Evolutionary conservation across 2,329 filamentous ascomycete species (phyloP).

Genomic region (Taxawa tesnikishii): DNA sequence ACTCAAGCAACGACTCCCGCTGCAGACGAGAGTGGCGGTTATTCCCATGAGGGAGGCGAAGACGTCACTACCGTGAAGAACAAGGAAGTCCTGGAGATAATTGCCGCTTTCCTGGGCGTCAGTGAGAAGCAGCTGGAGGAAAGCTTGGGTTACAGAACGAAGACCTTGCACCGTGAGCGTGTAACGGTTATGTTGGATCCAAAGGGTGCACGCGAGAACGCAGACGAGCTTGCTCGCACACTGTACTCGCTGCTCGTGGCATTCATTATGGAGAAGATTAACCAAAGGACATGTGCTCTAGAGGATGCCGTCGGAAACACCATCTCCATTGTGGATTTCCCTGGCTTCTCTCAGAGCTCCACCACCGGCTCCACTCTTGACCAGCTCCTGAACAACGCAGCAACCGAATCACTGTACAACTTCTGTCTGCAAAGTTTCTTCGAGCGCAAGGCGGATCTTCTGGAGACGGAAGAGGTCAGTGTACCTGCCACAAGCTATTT

Average conservation of each 20-base stretch:
- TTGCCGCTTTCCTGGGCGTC: constrained; percentile 92
- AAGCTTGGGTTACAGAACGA: constrained; percentile 89
- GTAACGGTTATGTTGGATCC: constrained; percentile 99
- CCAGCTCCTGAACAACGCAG: constrained; percentile 88
- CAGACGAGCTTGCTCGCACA: constrained; percentile 85
- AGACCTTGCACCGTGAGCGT: constrained; percentile 88
- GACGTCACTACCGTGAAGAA: constrained; percentile 82
- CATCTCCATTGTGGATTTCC: constrained; percentile 90
- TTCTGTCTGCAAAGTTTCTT: constrained; percentile 93
- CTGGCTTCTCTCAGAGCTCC: constrained; percentile 76
- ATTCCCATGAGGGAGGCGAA: constrained; percentile 87
- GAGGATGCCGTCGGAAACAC: constrained; percentile 90
- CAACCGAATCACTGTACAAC: constrained; percentile 84
- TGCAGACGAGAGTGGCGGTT: constrained; percentile 87
- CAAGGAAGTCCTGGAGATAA: constrained; percentile 72
- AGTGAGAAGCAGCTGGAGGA: constrained; percentile 69
- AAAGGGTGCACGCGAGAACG: constrained; percentile 76
- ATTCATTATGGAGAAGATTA: constrained; percentile 86
- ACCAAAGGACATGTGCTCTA: constrained; percentile 73
- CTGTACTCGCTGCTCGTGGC: constrained; percentile 89
- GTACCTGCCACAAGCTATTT: constrained; percentile 93
- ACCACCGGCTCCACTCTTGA: constrained; percentile 79
- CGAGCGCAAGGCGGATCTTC: constrained; percentile 80
- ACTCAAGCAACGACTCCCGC: constrained; percentile 65
- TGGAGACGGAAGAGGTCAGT: constrained; percentile 86